Percentiles rank a stretch among this genome's conserved stretches.
Evolutionary conservation across 352 stramenopile genomes (phyloP).

Genomic region (Saprolegnia diclina): DNA sequence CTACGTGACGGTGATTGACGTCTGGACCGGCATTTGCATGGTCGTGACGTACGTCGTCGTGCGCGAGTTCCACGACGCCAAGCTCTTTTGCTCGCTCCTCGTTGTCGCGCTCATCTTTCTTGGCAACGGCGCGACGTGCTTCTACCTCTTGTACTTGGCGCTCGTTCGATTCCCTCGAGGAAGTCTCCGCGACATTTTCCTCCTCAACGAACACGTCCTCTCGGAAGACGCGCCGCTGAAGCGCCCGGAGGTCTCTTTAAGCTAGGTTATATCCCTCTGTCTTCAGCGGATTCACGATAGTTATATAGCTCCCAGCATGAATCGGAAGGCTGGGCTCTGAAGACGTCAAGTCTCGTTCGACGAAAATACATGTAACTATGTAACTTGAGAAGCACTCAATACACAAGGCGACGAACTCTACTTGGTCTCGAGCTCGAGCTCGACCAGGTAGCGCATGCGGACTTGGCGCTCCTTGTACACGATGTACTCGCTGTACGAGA

Average conservation of each 20-base stretch:
- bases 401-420: too few relatives aligned
- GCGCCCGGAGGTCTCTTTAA: too few relatives aligned
- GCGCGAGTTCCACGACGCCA: slow-evolving; percentile 16
- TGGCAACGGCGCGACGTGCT: slow-evolving; percentile 13
- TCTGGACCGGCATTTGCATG: slow-evolving; percentile 17
- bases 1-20: slow-evolving; percentile 18
- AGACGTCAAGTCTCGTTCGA: too few relatives aligned
- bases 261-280: too few relatives aligned
- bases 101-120: neutral
- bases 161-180: neutral
- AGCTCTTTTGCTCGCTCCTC: neutral
- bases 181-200: neutral
- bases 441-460: slow-evolving; percentile 69
- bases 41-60: slow-evolving; percentile 18
- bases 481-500: slow-evolving; percentile 58
- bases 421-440: slow-evolving; percentile 37
- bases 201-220: neutral
- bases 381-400: too few relatives aligned
- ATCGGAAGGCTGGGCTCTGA: too few relatives aligned
- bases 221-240: too few relatives aligned
- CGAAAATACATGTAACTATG: too few relatives aligned
- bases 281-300: too few relatives aligned
- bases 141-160: slow-evolving; percentile 13
- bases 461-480: slow-evolving; percentile 71
- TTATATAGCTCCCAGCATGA: too few relatives aligned